These are phyloP conservation scores for Polychaeton citri DNA, from an alignment of 2,329 filamentous ascomycete genomes.

Conservation along the genomic window DNA sequence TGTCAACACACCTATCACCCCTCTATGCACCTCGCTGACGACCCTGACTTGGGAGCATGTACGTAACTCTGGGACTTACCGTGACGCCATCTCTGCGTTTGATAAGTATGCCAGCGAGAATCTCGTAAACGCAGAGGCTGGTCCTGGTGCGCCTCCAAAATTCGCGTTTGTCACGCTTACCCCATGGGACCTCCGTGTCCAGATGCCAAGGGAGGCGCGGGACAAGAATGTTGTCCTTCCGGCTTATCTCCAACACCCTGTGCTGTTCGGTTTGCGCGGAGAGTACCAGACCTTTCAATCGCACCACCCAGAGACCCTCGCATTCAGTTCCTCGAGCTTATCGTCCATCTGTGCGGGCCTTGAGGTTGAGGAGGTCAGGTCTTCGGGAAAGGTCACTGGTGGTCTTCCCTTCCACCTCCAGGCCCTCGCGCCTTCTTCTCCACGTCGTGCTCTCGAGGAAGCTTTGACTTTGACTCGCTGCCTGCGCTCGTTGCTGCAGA, in stretches of 20 bases:
- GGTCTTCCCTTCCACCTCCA: slow-evolving; percentile 97
- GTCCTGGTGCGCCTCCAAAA: slow-evolving; percentile 35
- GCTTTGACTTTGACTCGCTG: slow-evolving; percentile 88
- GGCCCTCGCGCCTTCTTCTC: slow-evolving; percentile 86
- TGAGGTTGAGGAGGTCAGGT: slow-evolving; percentile 94
- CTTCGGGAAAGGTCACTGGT: slow-evolving; percentile 95
- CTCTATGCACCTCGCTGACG: slow-evolving; percentile 93
- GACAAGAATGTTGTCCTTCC: slow-evolving; percentile 97
- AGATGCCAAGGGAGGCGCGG: slow-evolving; percentile 90
- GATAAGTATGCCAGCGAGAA: slow-evolving; percentile 89
- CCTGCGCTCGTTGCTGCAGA: slow-evolving; percentile 81
- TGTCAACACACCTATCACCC: slow-evolving; percentile 96
- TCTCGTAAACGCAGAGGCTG: slow-evolving; percentile 71
- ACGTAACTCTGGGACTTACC: slow-evolving; percentile 90
- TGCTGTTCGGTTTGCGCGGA: slow-evolving; percentile 90
- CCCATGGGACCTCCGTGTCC: slow-evolving; percentile 95
- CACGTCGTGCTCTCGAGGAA: slow-evolving; percentile 93
- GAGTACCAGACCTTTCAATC: slow-evolving; percentile 99
- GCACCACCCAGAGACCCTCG: slow-evolving; percentile 92
- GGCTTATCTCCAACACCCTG: slow-evolving; percentile 92
- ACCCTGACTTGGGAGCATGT: slow-evolving; percentile 99
- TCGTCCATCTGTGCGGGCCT: slow-evolving; percentile 97
- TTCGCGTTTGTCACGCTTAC: slow-evolving; percentile 98
- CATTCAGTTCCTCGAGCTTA: slow-evolving; percentile 88
- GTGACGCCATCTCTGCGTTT: slow-evolving; percentile 90